phyloP scores from a whole-genome alignment of 2,329 filamentous ascomycete species.

The Ophiostoma novo-ulmi region DNA sequence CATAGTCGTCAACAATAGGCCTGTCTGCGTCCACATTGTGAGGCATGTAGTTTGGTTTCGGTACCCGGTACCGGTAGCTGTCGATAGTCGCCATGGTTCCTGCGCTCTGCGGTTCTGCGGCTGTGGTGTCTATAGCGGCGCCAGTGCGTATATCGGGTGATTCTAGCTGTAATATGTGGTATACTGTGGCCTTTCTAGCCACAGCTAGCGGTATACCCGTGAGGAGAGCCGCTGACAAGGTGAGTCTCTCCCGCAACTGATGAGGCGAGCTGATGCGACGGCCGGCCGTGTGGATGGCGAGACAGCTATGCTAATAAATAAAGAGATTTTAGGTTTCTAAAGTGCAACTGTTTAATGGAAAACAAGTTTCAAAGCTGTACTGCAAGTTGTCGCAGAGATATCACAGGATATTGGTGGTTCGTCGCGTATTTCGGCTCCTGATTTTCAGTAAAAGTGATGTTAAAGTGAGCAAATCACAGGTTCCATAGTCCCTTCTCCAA shows the following conservation, averaged over 20 bases:
- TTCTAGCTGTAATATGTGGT: background rate
- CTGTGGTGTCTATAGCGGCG: constrained; percentile 27
- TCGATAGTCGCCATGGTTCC: constrained; percentile 34
- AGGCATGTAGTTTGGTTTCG: constrained; percentile 57
- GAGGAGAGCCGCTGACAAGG: background rate
- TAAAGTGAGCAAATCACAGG: background rate
- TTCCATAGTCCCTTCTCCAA: background rate
- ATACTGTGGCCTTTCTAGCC: background rate
- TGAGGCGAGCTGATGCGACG: background rate
- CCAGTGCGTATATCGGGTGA: background rate
- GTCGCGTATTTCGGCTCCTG: constrained; percentile 15
- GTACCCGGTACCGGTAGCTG: constrained; percentile 49
- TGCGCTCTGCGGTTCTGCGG: background rate
- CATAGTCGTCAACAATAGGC: constrained; percentile 49
- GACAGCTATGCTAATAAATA: background rate
- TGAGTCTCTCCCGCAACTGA: background rate
- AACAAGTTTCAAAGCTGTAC: background rate
- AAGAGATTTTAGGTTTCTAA: background rate
- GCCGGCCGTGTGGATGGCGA: background rate
- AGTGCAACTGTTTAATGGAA: background rate
- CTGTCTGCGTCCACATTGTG: constrained; percentile 49
- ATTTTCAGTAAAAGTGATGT: constrained; percentile 8
- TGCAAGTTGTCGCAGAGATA: background rate
- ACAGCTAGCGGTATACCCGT: background rate
- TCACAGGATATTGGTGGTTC: background rate